These are phyloP conservation scores for Suillus ampliporus DNA, from an alignment of 768 basidiomycete species.

Conservation along the genomic window DNA sequence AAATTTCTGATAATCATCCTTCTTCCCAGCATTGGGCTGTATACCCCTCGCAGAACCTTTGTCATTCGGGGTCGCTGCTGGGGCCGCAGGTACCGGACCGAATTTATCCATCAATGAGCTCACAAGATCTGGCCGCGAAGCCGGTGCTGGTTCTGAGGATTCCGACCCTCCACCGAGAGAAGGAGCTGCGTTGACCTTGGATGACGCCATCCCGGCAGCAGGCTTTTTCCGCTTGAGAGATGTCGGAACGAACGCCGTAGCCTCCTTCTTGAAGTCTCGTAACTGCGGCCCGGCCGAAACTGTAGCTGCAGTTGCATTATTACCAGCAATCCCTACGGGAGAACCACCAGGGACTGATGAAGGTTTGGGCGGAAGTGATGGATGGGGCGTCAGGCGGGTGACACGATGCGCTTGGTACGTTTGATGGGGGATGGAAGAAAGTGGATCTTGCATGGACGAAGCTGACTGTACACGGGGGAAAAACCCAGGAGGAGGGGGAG, in stretches of 20 bases:
- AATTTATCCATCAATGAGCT: conserved; percentile 65
- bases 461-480: conserved; percentile 59
- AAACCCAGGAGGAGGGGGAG: conserved; percentile 67
- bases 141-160: conserved; percentile 29
- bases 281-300: conserved; percentile 87
- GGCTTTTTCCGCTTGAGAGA: conserved; percentile 78
- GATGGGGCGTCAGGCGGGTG: conserved; percentile 43
- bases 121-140: conserved; percentile 69
- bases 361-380: conserved; percentile 52
- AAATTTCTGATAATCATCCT: conserved; percentile 79
- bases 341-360: conserved; percentile 41
- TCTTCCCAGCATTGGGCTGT: conserved; percentile 44
- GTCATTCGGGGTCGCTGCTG: conserved; percentile 21
- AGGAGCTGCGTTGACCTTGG: conserved; percentile 71
- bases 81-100: conserved; percentile 44
- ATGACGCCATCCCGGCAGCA: conserved; percentile 36
- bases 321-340: conserved; percentile 36
- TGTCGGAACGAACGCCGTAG: conserved; percentile 88
- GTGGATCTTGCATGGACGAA: conserved; percentile 72
- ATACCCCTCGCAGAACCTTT: conserved; percentile 22
- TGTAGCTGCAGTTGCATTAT: conserved; percentile 59
- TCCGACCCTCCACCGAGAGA: conserved; percentile 44
- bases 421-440: conserved; percentile 76
- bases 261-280: conserved; percentile 94
- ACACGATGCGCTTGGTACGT: conserved; percentile 79